phyloP scores from a whole-genome alignment of 306 rosid species.

The Castanea crenata region DNA sequence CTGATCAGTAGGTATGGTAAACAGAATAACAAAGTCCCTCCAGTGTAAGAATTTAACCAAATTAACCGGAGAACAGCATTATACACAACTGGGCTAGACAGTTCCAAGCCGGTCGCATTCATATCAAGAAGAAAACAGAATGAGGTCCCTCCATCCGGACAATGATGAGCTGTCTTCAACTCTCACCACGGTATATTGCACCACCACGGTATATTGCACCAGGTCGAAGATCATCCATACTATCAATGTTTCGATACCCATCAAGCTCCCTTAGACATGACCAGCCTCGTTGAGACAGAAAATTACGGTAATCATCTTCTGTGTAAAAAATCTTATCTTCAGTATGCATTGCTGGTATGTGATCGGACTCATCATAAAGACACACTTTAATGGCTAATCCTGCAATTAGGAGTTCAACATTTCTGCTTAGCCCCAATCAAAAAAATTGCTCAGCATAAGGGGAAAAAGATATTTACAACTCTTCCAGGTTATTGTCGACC shows the following conservation, averaged over 20 bases:
- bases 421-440: neutral
- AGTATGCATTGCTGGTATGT: constrained; percentile 61
- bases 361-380: constrained; percentile 81
- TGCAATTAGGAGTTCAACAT: constrained; percentile 41
- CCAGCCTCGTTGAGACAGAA: constrained; percentile 79
- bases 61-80: constrained; percentile 12
- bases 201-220: constrained; percentile 82
- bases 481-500: neutral
- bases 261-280: constrained; percentile 74
- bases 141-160: neutral
- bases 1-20: constrained; percentile 9
- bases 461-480: neutral
- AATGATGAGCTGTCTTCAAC: constrained; percentile 36
- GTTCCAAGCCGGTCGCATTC: constrained; percentile 12
- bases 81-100: constrained; percentile 16
- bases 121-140: constrained; percentile 16
- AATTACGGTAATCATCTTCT: constrained; percentile 86
- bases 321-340: constrained; percentile 84
- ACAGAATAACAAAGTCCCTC: neutral
- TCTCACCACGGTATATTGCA: constrained; percentile 60
- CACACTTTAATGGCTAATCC: constrained; percentile 82
- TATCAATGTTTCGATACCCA: constrained; percentile 75
- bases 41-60: neutral
- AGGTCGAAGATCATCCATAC: constrained; percentile 89
- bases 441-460: neutral